These are phyloP conservation scores for Apium graveolens DNA, from an alignment of 129 eudicot species.

Conservation along the genomic window DNA sequence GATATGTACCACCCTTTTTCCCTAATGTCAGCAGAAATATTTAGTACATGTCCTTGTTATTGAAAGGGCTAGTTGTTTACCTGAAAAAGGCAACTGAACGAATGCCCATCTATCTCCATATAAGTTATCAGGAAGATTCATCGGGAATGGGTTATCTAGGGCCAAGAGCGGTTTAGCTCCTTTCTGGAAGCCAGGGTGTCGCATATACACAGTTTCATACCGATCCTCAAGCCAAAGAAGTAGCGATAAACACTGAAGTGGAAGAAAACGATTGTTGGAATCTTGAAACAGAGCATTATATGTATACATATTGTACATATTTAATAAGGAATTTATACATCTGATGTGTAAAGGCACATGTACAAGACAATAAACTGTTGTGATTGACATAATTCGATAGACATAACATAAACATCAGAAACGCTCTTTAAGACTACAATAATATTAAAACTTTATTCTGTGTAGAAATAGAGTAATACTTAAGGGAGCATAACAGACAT, in stretches of 20 bases:
- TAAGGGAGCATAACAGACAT: neutral
- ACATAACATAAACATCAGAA: neutral
- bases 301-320: neutral
- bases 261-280: neutral
- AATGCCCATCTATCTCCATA: constrained; percentile 98
- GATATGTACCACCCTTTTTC: neutral
- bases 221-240: constrained; percentile 93
- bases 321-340: neutral
- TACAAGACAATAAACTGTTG: neutral
- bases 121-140: constrained; percentile 86
- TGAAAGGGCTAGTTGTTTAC: constrained; percentile 26
- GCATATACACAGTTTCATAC: constrained; percentile 68
- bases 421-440: neutral
- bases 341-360: neutral
- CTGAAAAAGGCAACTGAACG: constrained; percentile 90
- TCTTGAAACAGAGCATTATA: neutral
- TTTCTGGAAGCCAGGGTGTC: constrained; percentile 90
- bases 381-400: neutral
- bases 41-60: neutral
- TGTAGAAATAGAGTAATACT: neutral
- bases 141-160: constrained; percentile 88
- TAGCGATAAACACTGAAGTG: constrained; percentile 71
- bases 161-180: constrained; percentile 83
- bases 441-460: neutral
- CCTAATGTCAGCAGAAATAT: neutral